phyloP scores from a whole-genome alignment of 441 rosid genomes.

The Erodium moschatum region DNA sequence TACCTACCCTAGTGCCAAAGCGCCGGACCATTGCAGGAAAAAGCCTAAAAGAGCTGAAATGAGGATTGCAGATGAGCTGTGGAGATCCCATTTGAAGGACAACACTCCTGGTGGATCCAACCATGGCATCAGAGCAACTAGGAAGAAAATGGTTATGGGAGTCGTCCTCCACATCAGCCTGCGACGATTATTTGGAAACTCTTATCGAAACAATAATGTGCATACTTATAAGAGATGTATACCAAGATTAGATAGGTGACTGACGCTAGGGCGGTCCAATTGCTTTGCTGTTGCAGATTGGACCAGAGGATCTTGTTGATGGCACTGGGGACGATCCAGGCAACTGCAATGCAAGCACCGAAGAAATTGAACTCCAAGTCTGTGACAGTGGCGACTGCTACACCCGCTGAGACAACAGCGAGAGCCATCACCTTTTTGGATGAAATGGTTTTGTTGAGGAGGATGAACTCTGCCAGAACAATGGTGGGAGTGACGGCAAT shows the following conservation, averaged over 20 bases:
- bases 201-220: too few relatives aligned
- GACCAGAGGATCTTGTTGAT: conserved; percentile 29
- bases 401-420: conserved; percentile 22
- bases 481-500: conserved; percentile 30
- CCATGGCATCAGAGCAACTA: conserved; percentile 26
- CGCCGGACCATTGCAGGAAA: conserved; percentile 28
- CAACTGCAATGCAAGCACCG: conserved; percentile 23
- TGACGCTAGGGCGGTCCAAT: conserved; percentile 27
- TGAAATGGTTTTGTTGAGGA: conserved; percentile 21
- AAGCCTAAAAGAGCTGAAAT: conserved; percentile 24
- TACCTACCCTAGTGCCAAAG: conserved; percentile 25
- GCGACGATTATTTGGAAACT: background rate
- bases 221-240: too few relatives aligned
- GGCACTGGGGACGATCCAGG: conserved; percentile 27
- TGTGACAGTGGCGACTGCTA: conserved; percentile 26
- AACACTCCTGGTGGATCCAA: conserved; percentile 27
- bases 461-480: conserved; percentile 22
- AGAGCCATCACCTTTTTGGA: conserved; percentile 21
- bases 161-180: conserved; percentile 29
- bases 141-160: conserved; percentile 23
- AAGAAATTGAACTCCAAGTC: conserved; percentile 25
- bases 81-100: conserved; percentile 24
- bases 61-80: conserved; percentile 21
- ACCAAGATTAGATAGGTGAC: too few relatives aligned
- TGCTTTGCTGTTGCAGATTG: conserved; percentile 25